Base-by-base conservation (phyloP, 495 filamentous ascomycete genomes). In the Xylaria scruposa region DNA sequence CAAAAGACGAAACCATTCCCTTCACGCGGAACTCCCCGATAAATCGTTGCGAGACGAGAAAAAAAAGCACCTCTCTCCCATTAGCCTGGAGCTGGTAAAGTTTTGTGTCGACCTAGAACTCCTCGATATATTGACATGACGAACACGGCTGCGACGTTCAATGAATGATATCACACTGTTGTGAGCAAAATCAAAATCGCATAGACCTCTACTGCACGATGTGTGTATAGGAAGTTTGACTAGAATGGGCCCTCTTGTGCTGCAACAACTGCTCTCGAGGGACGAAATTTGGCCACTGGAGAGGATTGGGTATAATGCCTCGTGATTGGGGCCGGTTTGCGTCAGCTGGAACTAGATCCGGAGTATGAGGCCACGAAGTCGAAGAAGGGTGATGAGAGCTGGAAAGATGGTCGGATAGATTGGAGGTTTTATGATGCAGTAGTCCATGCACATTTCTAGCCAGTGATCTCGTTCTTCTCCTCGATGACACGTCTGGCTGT, bases 291-390 rank as follows among this genome's bases (percentile, higher is more conserved):
- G 46, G 47, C 68, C 68, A 54, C 1, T 64, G 59, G 12, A 70
- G 68, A n/a, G 68, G 68, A 51, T 70, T 70, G 6, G 46, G 68
- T 12, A 70, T 63, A 10, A 44, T 40, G 29, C 58, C 68, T 62
- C 68, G 40, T 53, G 56, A 53, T n/a, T 53, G 59, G 38, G 59
- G 68, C 33, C 47, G 68, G 40, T 29, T 53, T 8, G 13, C 5
- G 21, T 17, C 33, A 12, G 17, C 46, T 29, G 68, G 68, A 26
- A n/a, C 26, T 26, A 51, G n/a, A n/a, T 17, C 40, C n/a, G 68
- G 56, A 31, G 42, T 64, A 44, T 46, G 47, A 36, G 31, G 46
- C 59, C 68, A 64, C 29, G 59, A 56, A 21, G 24, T 54, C 17
- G 60, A 56, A 24, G 33, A n/a, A 36, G 19, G 66, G 46, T 29